phyloP scores from a whole-genome alignment of 2,329 filamentous ascomycete genomes.

The Alternaria brassicicola region DNA sequence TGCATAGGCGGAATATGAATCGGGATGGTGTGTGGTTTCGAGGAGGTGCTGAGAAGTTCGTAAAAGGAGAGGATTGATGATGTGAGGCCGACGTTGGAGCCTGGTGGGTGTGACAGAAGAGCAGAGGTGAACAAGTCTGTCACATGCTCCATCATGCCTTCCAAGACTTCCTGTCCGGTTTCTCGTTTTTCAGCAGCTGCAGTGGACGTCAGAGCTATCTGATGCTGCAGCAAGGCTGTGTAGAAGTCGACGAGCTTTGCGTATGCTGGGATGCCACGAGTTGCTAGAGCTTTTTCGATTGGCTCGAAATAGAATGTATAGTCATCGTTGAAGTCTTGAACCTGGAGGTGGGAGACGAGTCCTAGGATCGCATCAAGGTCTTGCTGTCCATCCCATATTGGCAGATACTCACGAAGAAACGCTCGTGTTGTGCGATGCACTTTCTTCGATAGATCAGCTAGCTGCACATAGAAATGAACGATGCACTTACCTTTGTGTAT shows the following conservation, averaged over 20 bases:
- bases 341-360: slow-evolving; percentile 49
- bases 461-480: no score
- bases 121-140: slow-evolving; percentile 40
- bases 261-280: slow-evolving; percentile 57
- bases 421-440: slow-evolving; percentile 37
- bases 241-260: slow-evolving; percentile 70
- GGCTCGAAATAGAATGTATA: slow-evolving; percentile 46
- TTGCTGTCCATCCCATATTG: slow-evolving; percentile 45
- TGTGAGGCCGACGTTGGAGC: slow-evolving; percentile 50
- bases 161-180: slow-evolving; percentile 51
- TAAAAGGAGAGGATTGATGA: slow-evolving; percentile 69
- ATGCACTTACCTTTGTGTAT: slow-evolving; percentile 41
- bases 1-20: slow-evolving; percentile 71
- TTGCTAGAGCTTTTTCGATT: slow-evolving; percentile 51
- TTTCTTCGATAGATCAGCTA: slow-evolving; percentile 30
- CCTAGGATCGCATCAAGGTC: slow-evolving; percentile 57
- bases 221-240: slow-evolving; percentile 66
- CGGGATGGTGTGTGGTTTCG: slow-evolving; percentile 54
- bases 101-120: slow-evolving; percentile 32
- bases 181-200: slow-evolving; percentile 31
- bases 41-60: slow-evolving; percentile 61
- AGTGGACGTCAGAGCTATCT: slow-evolving; percentile 48
- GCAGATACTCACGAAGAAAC: slow-evolving; percentile 47
- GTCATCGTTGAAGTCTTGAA: slow-evolving; percentile 60
- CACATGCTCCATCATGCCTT: slow-evolving; percentile 39